Base-by-base conservation (phyloP, 1,284 basidiomycete species). In the Laetiporus sulphureus region DNA sequence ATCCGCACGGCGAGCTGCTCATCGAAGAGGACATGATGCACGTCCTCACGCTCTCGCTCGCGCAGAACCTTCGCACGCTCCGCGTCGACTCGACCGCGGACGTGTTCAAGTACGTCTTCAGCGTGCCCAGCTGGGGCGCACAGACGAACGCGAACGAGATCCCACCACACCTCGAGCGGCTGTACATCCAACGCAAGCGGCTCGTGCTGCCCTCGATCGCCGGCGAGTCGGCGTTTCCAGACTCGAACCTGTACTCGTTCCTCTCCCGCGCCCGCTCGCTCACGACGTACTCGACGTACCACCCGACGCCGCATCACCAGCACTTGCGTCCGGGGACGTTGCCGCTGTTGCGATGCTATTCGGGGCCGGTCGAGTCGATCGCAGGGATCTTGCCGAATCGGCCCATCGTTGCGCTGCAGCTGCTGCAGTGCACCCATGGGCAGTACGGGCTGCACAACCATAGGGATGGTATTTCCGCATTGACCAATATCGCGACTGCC, bases 1-100 rank as follows among this genome's bases (percentile, higher is more conserved):
- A 34, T 6, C 13, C 34, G 18, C 35, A 42, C 21, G 44, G 38
- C 13, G 49, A 47, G 4, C 44, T 41, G 15, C 19, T 33, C 23
- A 36, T 36, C 23, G 48, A 33, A 38, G 51, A 51, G 12, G 46
- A 56, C 35, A 42, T 58, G 33, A 36, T 46, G 3, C 46, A 50
- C 33, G 48, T 51, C 3, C 54, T 60, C 42, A 47, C 50, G 2
- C 58, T 66, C 24, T 61, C 55, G n/a, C 54, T 53, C 29, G 67
- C 54, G 1, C 52, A 53, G 18, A 55, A 51, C 5, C 60, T 69
- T n/a, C 60, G 59, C 30, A 52, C 56, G 19, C 53, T 68, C 18
- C 60, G 58, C 37, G 58, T 69, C 45, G 66, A 68, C 45, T 56
- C 54, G 36, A 64, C 63, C 2, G 67, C 67, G 18, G 64, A 64